Evolutionary conservation across 2,329 filamentous ascomycete species (phyloP).

Genomic region (Sphaerulina vaccinii): DNA sequence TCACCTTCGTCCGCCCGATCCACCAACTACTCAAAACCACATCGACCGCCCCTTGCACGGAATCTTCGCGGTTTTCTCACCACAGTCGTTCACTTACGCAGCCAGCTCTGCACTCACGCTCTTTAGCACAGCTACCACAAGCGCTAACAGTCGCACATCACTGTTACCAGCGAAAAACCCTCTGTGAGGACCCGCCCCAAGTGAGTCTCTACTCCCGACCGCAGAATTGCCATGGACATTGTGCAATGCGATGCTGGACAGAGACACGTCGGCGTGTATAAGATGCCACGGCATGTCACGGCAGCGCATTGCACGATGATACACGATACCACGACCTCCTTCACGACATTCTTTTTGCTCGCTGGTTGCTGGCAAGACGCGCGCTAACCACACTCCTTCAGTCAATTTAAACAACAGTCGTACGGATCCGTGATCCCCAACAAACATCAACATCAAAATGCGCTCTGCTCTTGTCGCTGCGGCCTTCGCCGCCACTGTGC

Average conservation of each 20-base stretch:
- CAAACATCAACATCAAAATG: conserved; percentile 35
- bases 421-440: conserved; percentile 27
- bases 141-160: conserved; percentile 22
- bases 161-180: conserved; percentile 10
- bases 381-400: conserved; percentile 17
- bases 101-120: conserved; percentile 21
- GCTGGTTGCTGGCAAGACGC: conserved; percentile 11
- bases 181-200: conserved; percentile 15
- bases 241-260: not conserved
- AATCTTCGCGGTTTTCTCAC: not conserved
- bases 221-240: not conserved
- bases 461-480: conserved; percentile 38
- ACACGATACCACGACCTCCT: conserved; percentile 5
- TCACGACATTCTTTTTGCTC: not conserved
- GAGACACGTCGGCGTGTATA: conserved; percentile 5
- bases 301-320: conserved; percentile 4
- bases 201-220: not conserved
- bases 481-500: conserved; percentile 38
- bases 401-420: conserved; percentile 14
- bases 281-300: not conserved
- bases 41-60: not conserved
- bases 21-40: not conserved
- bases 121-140: conserved; percentile 12
- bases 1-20: not conserved
- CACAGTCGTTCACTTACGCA: conserved; percentile 11